Evolutionary conservation across 495 filamentous ascomycete species (phyloP), one percentile per base, ranked within the genome.

Genomic region (Pyrenopolyporus hunteri): DNA sequence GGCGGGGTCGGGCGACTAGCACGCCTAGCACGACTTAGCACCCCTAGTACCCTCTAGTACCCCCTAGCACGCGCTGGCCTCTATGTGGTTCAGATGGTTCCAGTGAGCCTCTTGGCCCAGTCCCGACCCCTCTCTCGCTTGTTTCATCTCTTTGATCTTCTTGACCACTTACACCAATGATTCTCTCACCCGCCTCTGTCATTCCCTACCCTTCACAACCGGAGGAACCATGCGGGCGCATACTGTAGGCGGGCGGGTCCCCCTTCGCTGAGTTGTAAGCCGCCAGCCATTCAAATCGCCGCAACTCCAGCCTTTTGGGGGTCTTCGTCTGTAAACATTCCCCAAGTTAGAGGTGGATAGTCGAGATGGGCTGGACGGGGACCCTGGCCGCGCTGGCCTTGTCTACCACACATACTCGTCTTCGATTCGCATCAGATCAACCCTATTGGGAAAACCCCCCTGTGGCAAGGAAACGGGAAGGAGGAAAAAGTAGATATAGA

Each of bases 401-500:
- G n/a, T n/a, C n/a, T n/a, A 42, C 19, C 13, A 39, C 13, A 19
- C 36, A n/a, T n/a, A n/a, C n/a, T n/a, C n/a, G n/a, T n/a, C n/a
- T n/a, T n/a, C 43, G 51, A 60, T 60, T 57, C 57, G 20, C 62
- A 60, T 53, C 51, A 56, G 57, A 66, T 60, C 45, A 49, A 52
- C 63, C 57, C 1, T 51, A 65, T 51, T 57, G 19, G 50, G 51
- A 56, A 47, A 50, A 43, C 17, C 62, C n/a, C 55, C 63, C 51
- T 60, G 63, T 46, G 35, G 37, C 36, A 51, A 44, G 25, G 49
- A 9, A 19, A 64, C 20, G n/a, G 11, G 9, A 32, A 20, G 19
- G 23, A 40, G 11, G 44, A 63, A 66, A 64, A 60, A 66, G 57
- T 66, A 66, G 63, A 66, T 66, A 66, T 66, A 66, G 63, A 57